These are phyloP conservation scores for Alliaria petiolata DNA, from an alignment of 345 rosid species.

Conservation along the genomic window DNA sequence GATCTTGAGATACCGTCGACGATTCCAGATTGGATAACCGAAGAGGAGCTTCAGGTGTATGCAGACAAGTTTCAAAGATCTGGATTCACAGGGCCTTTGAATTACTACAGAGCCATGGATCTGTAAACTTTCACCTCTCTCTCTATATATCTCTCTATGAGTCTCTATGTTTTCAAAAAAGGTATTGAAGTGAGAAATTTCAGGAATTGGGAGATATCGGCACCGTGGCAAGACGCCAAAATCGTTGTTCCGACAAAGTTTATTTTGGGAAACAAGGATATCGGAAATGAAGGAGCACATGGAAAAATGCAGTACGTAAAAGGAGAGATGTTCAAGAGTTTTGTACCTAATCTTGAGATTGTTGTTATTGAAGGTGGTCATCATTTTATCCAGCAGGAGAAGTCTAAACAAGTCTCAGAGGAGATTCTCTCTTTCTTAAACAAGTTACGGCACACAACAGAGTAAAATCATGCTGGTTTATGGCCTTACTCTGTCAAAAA, in stretches of 20 bases:
- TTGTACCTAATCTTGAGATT: slow-evolving; percentile 54
- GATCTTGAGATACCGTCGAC: slow-evolving; percentile 47
- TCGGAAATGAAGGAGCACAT: slow-evolving; percentile 36
- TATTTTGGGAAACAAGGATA: slow-evolving; percentile 51
- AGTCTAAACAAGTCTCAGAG: slow-evolving; percentile 45
- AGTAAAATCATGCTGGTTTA: neutral
- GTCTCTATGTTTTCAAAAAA: neutral
- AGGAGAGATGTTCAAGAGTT: slow-evolving; percentile 49
- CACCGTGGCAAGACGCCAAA: slow-evolving; percentile 56
- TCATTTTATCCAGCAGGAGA: slow-evolving; percentile 62
- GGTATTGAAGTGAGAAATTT: neutral
- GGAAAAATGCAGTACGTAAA: slow-evolving; percentile 40
- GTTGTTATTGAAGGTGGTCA: slow-evolving; percentile 56
- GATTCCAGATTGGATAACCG: slow-evolving; percentile 59
- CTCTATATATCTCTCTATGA: neutral
- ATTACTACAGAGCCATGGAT: slow-evolving; percentile 66
- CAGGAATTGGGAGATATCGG: slow-evolving; percentile 68
- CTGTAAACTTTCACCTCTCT: slow-evolving; percentile 32
- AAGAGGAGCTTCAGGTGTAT: slow-evolving; percentile 54
- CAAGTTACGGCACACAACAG: slow-evolving; percentile 21
- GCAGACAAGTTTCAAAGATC: slow-evolving; percentile 61
- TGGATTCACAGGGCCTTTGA: slow-evolving; percentile 59
- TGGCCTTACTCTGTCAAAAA: too few relatives aligned
- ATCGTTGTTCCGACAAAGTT: slow-evolving; percentile 49
- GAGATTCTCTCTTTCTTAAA: slow-evolving; percentile 52